These are phyloP conservation scores for Pyricularia grisea DNA, from an alignment of 2,329 filamentous ascomycete species.

Conservation along the genomic window DNA sequence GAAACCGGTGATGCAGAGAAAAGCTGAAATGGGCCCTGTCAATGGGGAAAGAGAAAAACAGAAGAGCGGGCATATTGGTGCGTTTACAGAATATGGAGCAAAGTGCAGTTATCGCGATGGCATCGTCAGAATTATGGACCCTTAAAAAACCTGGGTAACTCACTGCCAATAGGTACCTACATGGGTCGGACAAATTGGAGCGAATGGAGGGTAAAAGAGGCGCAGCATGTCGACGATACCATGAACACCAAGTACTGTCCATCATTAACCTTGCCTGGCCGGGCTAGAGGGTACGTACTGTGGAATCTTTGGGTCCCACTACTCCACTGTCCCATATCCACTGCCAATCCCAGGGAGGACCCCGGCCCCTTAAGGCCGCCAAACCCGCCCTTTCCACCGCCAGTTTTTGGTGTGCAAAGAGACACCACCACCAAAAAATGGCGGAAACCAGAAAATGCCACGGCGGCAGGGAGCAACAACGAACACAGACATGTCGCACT, in stretches of 20 bases:
- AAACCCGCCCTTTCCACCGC: background rate
- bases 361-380: background rate
- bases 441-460: background rate
- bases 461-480: background rate
- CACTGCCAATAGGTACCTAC: background rate
- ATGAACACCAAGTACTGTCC: background rate
- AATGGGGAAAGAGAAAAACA: background rate
- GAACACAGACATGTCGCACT: background rate
- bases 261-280: background rate
- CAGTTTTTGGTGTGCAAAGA: background rate
- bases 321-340: background rate
- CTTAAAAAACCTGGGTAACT: background rate
- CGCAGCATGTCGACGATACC: background rate
- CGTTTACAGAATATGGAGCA: background rate
- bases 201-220: background rate
- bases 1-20: background rate
- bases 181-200: background rate
- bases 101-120: background rate
- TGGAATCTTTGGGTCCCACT: background rate
- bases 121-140: background rate
- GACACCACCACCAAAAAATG: background rate
- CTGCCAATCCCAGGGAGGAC: background rate
- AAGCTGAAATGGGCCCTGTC: background rate
- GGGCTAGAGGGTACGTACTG: background rate
- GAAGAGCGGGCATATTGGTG: background rate